These are phyloP conservation scores for Athelia psychrophila DNA, from an alignment of 1,284 basidiomycete species.

Conservation along the genomic window DNA sequence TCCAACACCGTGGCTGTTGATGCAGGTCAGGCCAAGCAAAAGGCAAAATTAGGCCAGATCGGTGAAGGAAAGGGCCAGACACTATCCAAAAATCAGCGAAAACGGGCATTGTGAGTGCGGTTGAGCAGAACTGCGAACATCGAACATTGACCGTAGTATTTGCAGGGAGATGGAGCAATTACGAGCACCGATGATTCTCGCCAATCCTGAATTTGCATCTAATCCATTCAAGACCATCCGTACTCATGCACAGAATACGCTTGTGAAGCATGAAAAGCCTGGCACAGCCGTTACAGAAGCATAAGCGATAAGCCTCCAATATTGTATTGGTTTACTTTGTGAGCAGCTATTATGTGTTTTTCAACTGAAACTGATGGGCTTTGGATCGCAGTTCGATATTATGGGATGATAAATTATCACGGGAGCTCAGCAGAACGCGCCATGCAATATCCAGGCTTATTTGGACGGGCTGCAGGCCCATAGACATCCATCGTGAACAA, in stretches of 20 bases:
- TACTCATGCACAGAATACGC: constrained; percentile 77
- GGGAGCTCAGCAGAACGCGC: too few species aligned
- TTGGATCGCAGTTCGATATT: too few species aligned
- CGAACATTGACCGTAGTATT: constrained; percentile 2
- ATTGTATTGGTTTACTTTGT: too few species aligned
- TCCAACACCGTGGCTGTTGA: constrained; percentile 2
- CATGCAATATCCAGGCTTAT: too few species aligned
- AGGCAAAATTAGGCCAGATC: constrained; percentile 50
- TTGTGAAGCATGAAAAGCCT: constrained; percentile 45
- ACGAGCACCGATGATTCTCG: constrained; percentile 69
- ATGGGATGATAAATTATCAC: too few species aligned
- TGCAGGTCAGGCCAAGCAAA: constrained; percentile 11
- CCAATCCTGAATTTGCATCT: constrained; percentile 60
- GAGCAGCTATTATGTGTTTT: too few species aligned
- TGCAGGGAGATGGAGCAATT: constrained; percentile 63
- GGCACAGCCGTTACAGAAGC: too few species aligned
- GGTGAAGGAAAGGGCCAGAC: constrained; percentile 64
- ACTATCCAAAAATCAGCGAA: constrained; percentile 64
- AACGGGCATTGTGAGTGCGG: constrained; percentile 62
- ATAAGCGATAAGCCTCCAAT: too few species aligned
- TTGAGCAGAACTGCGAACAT: constrained; percentile 3
- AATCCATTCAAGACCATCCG: constrained; percentile 81
- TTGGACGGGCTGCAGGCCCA: too few species aligned
- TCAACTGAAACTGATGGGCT: too few species aligned
- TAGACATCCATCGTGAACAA: too few species aligned